Conservation (phyloP, 805 yeast species). For the Metschnikowia lachancei region DNA sequence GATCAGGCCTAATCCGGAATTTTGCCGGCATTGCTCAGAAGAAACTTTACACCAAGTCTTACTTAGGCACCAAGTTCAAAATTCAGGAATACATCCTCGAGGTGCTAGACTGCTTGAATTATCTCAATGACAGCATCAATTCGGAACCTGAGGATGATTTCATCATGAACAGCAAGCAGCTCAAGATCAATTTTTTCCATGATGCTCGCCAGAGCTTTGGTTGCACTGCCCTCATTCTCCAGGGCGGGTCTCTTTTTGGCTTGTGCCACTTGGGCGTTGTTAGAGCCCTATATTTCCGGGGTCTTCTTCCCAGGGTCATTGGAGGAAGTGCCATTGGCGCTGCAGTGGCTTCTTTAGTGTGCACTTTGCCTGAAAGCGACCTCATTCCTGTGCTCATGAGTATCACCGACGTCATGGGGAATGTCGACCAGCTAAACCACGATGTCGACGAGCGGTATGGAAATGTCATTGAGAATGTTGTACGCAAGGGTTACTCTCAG, state of each 20-base stretch:
- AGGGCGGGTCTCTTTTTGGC: slow-evolving; percentile 95
- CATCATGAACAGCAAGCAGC: slow-evolving; percentile 50
- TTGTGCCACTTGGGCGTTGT: slow-evolving; percentile 92
- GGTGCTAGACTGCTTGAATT: slow-evolving; percentile 65
- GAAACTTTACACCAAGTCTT: slow-evolving; percentile 73
- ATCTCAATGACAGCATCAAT: slow-evolving; percentile 47
- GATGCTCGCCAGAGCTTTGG: slow-evolving; percentile 88
- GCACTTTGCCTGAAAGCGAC: slow-evolving; percentile 69
- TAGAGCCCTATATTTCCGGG: slow-evolving; percentile 71
- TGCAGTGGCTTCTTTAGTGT: slow-evolving; percentile 80
- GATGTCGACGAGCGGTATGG: slow-evolving; percentile 61
- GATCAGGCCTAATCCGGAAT: slow-evolving; percentile 84
- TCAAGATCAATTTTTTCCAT: slow-evolving; percentile 72
- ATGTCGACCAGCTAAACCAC: slow-evolving; percentile 47
- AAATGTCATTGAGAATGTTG: slow-evolving; percentile 69
- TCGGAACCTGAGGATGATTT: slow-evolving; percentile 30
- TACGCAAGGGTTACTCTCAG: slow-evolving; percentile 79
- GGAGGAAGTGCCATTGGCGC: slow-evolving; percentile 96
- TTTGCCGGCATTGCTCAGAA: slow-evolving; percentile 88
- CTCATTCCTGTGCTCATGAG: slow-evolving; percentile 45
- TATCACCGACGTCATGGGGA: slow-evolving; percentile 41
- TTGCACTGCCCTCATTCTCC: slow-evolving; percentile 82
- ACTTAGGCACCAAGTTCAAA: slow-evolving; percentile 82
- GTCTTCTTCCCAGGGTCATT: slow-evolving; percentile 76
- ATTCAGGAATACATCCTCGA: slow-evolving; percentile 85